Evolutionary conservation across 495 filamentous ascomycete genomes (phyloP).

Genomic region (Amorphotheca resinae): DNA sequence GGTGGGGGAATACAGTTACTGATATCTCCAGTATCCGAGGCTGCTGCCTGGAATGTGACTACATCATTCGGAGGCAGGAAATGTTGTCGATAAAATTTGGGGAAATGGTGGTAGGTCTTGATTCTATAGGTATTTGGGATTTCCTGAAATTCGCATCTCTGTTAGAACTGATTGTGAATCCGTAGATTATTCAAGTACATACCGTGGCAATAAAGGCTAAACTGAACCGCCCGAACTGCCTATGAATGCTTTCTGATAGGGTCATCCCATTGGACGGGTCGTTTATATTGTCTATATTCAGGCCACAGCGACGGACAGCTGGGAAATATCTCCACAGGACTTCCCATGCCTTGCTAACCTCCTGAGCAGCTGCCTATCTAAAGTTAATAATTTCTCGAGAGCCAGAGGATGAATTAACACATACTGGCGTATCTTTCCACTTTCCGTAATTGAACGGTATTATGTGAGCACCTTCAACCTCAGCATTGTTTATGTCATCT

Average conservation of each 20-base stretch:
- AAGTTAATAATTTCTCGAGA: not conserved
- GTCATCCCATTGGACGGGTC: not conserved
- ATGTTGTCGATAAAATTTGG: too few species aligned
- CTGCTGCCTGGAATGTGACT: too few species aligned
- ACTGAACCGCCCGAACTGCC: not conserved
- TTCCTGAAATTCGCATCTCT: too few species aligned
- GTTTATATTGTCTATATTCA: not conserved
- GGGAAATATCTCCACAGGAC: not conserved
- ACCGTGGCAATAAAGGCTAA: not conserved
- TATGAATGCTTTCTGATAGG: not conserved
- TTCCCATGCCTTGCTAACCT: not conserved
- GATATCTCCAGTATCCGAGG: too few species aligned
- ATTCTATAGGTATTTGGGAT: too few species aligned
- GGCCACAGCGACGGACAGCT: not conserved
- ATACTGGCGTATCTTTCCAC: not conserved
- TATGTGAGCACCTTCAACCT: not conserved
- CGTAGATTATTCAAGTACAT: too few species aligned
- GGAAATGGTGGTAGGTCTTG: too few species aligned
- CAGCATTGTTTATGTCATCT: not conserved
- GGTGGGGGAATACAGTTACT: too few species aligned
- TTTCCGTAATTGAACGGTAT: not conserved
- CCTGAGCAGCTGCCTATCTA: not conserved
- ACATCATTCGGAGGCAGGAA: too few species aligned
- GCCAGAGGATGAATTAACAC: not conserved
- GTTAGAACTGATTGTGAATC: too few species aligned